Evolutionary conservation across 306 rosid genomes (phyloP).

Genomic region (Citrullus colocynthis): DNA sequence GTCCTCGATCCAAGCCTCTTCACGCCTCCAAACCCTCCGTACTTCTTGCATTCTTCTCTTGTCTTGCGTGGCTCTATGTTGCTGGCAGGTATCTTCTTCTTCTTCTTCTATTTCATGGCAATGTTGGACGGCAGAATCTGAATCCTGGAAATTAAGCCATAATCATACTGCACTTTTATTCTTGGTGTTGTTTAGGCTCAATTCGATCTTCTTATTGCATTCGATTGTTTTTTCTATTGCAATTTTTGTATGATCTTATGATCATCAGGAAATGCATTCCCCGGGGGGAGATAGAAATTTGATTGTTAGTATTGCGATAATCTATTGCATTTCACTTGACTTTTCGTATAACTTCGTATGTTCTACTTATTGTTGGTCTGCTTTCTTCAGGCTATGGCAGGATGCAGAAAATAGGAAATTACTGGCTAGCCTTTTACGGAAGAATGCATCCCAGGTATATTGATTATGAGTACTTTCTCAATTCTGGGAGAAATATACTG

Average conservation of each 20-base stretch:
- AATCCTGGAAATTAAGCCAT: neutral
- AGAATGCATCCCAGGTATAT: constrained; percentile 56
- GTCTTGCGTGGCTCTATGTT: constrained; percentile 97
- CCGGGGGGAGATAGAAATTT: neutral
- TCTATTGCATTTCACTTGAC: neutral
- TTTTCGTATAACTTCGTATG: neutral
- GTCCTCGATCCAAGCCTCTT: constrained; percentile 66
- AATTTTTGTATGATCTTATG: neutral
- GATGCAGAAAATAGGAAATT: constrained; percentile 81
- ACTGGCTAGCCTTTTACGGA: constrained; percentile 52
- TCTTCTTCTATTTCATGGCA: neutral
- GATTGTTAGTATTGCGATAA: neutral
- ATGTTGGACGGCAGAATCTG: neutral
- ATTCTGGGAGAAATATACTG: neutral
- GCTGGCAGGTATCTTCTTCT: constrained; percentile 58
- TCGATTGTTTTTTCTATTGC: neutral
- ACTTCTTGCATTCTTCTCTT: constrained; percentile 73
- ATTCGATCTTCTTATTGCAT: neutral
- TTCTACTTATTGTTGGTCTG: neutral
- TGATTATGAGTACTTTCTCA: neutral
- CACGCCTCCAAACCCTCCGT: constrained; percentile 67
- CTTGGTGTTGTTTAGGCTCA: neutral
- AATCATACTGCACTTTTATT: neutral
- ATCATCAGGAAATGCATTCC: neutral
- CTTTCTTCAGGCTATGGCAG: constrained; percentile 76